Evolutionary conservation across 169 alveolate species (phyloP).

Genomic region (Babesia microti): DNA sequence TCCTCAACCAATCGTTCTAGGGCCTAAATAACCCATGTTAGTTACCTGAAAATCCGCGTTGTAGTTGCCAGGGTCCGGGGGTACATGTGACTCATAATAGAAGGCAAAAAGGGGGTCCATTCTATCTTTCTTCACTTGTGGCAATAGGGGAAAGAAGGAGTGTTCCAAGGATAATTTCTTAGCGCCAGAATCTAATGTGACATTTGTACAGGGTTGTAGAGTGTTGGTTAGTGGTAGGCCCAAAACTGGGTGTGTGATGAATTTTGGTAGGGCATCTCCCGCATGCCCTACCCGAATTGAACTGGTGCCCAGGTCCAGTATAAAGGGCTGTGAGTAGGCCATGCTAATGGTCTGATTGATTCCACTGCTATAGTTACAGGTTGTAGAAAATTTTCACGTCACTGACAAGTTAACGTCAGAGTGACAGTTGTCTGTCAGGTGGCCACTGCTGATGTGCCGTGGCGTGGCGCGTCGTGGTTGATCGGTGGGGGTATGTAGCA

Average conservation of each 20-base stretch:
- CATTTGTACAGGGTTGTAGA: conserved; percentile 14
- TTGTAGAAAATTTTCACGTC: too few species aligned
- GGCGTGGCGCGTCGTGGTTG: too few species aligned
- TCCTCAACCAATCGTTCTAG: conserved; percentile 54
- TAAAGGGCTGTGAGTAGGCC: conserved; percentile 50
- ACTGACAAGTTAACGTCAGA: too few species aligned
- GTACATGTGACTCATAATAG: too few species aligned
- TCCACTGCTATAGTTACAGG: too few species aligned
- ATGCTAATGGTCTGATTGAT: too few species aligned
- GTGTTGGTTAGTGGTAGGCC: conserved; percentile 42
- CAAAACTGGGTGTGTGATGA: conserved; percentile 41
- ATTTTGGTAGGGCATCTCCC: conserved; percentile 54
- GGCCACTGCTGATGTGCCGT: too few species aligned
- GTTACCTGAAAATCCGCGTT: conserved; percentile 29
- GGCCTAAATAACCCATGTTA: conserved; percentile 4
- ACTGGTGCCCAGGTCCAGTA: conserved; percentile 56
- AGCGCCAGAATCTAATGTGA: conserved; percentile 32
- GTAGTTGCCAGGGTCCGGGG: conserved; percentile 18
- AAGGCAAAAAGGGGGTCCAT: neutral
- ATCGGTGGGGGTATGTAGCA: too few species aligned
- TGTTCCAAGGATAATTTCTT: conserved; percentile 36
- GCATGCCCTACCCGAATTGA: conserved; percentile 48
- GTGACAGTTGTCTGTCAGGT: too few species aligned
- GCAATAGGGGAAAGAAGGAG: conserved; percentile 56
- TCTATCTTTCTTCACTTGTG: conserved; percentile 11